phyloP scores from a whole-genome alignment of 768 basidiomycete genomes.

The Lactarius vividus region DNA sequence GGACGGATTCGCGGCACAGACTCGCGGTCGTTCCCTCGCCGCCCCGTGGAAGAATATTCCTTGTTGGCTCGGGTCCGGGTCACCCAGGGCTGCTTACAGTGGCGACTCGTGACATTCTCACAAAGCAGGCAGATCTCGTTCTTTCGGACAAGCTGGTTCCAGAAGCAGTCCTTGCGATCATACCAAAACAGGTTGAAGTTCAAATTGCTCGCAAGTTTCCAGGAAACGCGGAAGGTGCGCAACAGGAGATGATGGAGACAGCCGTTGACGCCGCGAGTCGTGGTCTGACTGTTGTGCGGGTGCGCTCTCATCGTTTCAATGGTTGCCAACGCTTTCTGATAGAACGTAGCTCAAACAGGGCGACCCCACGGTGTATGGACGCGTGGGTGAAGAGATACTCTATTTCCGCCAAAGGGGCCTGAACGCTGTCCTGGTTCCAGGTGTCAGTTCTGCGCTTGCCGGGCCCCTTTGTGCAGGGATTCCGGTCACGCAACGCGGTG shows the following conservation, averaged over 20 bases:
- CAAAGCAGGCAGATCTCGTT: slow-evolving; percentile 77
- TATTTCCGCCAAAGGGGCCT: slow-evolving; percentile 87
- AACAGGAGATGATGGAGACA: slow-evolving; percentile 90
- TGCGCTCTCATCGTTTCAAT: slow-evolving; percentile 37
- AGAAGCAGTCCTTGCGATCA: slow-evolving; percentile 76
- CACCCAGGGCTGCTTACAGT: slow-evolving; percentile 90
- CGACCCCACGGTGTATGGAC: slow-evolving; percentile 92
- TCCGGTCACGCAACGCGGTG: slow-evolving; percentile 93
- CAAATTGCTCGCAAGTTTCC: slow-evolving; percentile 97
- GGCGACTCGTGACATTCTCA: slow-evolving; percentile 79
- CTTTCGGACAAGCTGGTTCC: slow-evolving; percentile 98
- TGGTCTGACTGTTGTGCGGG: slow-evolving; percentile 85
- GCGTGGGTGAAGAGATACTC: slow-evolving; percentile 91
- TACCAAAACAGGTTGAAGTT: slow-evolving; percentile 68
- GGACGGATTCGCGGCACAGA: slow-evolving; percentile 29
- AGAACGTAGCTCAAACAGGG: slow-evolving; percentile 84
- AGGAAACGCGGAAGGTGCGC: slow-evolving; percentile 93
- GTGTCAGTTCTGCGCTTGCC: slow-evolving; percentile 85
- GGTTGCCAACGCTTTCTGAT: slow-evolving; percentile 6
- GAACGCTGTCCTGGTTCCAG: slow-evolving; percentile 83
- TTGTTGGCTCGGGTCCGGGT: slow-evolving; percentile 94
- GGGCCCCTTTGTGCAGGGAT: slow-evolving; percentile 89
- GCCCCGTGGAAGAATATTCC: slow-evolving; percentile 67
- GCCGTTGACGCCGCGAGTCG: slow-evolving; percentile 78
- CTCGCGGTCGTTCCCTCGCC: slow-evolving; percentile 31